A percentile compares a stretch with the other conserved stretches of the same genome.
Evolutionary conservation across 805 yeast species (phyloP).

Genomic region (Barnettozyma wickerhamii): DNA sequence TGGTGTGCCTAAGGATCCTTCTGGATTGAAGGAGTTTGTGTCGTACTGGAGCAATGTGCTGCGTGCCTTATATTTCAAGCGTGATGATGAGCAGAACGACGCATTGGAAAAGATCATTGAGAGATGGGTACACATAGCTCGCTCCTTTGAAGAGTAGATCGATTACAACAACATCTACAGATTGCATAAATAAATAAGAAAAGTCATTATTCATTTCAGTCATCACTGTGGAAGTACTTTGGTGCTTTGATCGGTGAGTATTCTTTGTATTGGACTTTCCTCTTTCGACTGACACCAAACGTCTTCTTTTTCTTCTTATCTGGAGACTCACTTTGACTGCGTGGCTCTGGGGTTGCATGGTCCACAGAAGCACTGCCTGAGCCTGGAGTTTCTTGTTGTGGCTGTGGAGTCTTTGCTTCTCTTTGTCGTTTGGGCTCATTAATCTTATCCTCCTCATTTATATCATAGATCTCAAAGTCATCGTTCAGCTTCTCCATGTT

Average conservation of each 20-base stretch:
- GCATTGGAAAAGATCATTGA: slow-evolving; percentile 29
- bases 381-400: not conserved
- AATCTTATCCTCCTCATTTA: slow-evolving; percentile 3
- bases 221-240: slow-evolving; percentile 16
- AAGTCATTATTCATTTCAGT: slow-evolving; percentile 1
- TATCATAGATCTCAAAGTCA: slow-evolving; percentile 16
- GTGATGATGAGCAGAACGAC: slow-evolving; percentile 28
- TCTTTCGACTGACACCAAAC: slow-evolving; percentile 23
- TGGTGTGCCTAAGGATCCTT: slow-evolving; percentile 26
- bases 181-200: not conserved
- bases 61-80: slow-evolving; percentile 36
- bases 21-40: slow-evolving; percentile 36
- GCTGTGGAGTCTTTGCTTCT: not conserved
- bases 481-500: slow-evolving; percentile 14
- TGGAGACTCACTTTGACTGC: not conserved
- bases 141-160: not conserved
- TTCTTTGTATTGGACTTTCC: slow-evolving; percentile 15
- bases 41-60: slow-evolving; percentile 50
- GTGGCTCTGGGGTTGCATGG: slow-evolving; percentile 1
- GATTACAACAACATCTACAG: too few relatives aligned
- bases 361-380: not conserved
- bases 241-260: slow-evolving; percentile 25
- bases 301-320: slow-evolving; percentile 12
- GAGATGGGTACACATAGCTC: slow-evolving; percentile 30
- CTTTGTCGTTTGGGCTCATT: not conserved